Evolutionary conservation across 2,329 filamentous ascomycete genomes (phyloP), one percentile per base, ranked within the genome.

Genomic region (Botrytis aclada): DNA sequence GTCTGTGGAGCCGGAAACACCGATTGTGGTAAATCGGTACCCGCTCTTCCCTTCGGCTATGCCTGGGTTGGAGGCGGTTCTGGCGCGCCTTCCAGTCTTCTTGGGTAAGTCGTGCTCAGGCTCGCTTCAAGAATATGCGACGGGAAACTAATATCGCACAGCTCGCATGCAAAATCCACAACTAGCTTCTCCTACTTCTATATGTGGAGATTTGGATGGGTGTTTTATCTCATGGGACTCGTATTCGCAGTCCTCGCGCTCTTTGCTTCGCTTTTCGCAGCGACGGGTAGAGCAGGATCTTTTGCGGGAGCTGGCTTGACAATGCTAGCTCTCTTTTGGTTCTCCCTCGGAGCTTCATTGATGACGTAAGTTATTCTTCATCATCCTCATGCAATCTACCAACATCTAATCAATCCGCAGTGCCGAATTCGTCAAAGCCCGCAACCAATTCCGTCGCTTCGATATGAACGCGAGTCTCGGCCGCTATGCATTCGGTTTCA

Each of bases 181-280:
- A 91, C 89, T 9, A 87, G 86, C 75, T 81, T 75, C 34, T 83
- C 84, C 76, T 97, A 90, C 85, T 98, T 88, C 84, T 93, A 94
- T 83, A 87, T 96, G 80, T 97, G 94, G 84, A 89, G 95, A 58
- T 97, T 98, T 85, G 92, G 93, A 82, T 98, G 95, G 88, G 93
- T 95, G 54, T 96, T 97, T 83, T 93, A 93, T 84, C 85, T 98
- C 72, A 91, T 98, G 77, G 89, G 90, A 29, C 88, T 98, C 54
- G 90, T 97, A 85, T 96, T 97, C 82, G 88, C 88, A 75, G 86
- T 88, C 65, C 72, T 89, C 39, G 88, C 91, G 75, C 89, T 95
- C 80, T 87, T 94, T 82, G 83, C 86, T 18, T 88, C 90, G 76
- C 85, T 94, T 75, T 82, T 94, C 25, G 91, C 92, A 25, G 89